Conservation (phyloP, 31 red algal species). For the Asparagopsis taxiformis region DNA sequence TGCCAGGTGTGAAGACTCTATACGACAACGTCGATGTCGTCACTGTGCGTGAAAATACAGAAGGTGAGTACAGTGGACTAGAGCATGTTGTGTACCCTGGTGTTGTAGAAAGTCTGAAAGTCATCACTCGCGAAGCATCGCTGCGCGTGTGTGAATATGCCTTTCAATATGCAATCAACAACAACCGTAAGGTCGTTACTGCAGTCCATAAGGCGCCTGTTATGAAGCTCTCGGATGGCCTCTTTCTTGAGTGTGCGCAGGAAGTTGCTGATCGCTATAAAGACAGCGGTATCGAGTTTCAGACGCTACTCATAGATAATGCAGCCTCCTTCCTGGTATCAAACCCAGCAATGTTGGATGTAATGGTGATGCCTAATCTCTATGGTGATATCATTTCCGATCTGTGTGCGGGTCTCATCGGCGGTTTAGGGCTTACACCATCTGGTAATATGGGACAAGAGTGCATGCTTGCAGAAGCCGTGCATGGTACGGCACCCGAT, state of each 20-base stretch:
- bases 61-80: slow-evolving; percentile 97
- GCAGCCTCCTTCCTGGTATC: slow-evolving; percentile 71
- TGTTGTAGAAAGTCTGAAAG: slow-evolving; percentile 97
- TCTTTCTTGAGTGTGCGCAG: slow-evolving; percentile 88
- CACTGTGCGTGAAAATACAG: slow-evolving; percentile 98
- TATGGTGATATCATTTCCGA: slow-evolving; percentile 97
- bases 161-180: slow-evolving; percentile 90
- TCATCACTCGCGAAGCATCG: slow-evolving; percentile 88
- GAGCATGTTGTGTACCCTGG: slow-evolving; percentile 92
- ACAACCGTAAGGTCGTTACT: slow-evolving; percentile 85
- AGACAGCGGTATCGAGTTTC: slow-evolving; percentile 71
- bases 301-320: slow-evolving; percentile 94
- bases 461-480: slow-evolving; percentile 93
- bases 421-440: slow-evolving; percentile 93
- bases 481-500: slow-evolving; percentile 96
- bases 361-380: slow-evolving; percentile 98
- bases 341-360: slow-evolving; percentile 85
- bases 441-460: slow-evolving; percentile 86
- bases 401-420: slow-evolving; percentile 94
- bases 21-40: slow-evolving; percentile 96
- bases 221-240: slow-evolving; percentile 93
- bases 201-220: slow-evolving; percentile 99
- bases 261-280: slow-evolving; percentile 77
- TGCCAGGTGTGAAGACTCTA: slow-evolving; percentile 93
- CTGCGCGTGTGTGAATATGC: slow-evolving; percentile 90